phyloP scores from a whole-genome alignment of 2,329 filamentous ascomycete species.

The Colletotrichum sansevieriae region DNA sequence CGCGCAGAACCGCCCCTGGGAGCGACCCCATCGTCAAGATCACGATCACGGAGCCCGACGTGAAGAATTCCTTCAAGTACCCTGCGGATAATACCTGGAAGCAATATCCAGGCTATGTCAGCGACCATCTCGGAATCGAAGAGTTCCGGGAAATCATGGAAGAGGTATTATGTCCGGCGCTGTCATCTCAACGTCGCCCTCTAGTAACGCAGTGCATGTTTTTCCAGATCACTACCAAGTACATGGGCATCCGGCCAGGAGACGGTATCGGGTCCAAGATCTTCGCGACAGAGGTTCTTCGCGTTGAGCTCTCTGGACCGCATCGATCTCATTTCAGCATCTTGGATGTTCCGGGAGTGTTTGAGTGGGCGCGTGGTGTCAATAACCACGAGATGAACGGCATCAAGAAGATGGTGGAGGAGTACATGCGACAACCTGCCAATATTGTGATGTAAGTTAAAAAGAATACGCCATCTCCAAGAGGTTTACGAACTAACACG shows the following conservation, averaged over 20 bases:
- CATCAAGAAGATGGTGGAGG: constrained; percentile 49
- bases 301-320: constrained; percentile 54
- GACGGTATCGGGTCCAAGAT: constrained; percentile 47
- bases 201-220: neutral
- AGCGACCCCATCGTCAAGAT: constrained; percentile 49
- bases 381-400: constrained; percentile 48
- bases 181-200: neutral
- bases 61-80: constrained; percentile 44
- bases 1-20: constrained; percentile 49
- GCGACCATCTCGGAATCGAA: constrained; percentile 46
- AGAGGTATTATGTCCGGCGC: constrained; percentile 44
- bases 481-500: neutral
- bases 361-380: constrained; percentile 45
- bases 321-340: constrained; percentile 54
- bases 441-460: constrained; percentile 55
- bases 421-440: constrained; percentile 52
- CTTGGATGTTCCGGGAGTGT: constrained; percentile 53
- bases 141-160: constrained; percentile 49
- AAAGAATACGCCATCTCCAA: accelerated
- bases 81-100: constrained; percentile 39
- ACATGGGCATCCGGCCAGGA: constrained; percentile 49
- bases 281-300: constrained; percentile 54
- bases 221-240: constrained; percentile 46
- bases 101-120: constrained; percentile 43
- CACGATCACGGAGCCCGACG: constrained; percentile 48